Evolutionary conservation across 345 rosid genomes (phyloP).

Genomic region (Gossypium australe): DNA sequence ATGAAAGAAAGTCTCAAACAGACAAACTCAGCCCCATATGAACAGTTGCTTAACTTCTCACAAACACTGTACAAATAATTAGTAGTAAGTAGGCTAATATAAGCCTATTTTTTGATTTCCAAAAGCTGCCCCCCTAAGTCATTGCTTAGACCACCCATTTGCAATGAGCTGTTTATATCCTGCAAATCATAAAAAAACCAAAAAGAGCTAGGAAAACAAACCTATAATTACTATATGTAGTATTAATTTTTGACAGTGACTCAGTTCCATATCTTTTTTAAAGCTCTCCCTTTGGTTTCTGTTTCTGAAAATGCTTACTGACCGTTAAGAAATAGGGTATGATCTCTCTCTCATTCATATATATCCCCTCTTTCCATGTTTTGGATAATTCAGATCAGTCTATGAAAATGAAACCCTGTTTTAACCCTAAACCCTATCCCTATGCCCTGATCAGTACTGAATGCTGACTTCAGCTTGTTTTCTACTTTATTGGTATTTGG

Average conservation of each 20-base stretch:
- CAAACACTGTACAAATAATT: not conserved
- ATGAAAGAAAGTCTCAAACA: conserved; percentile 35
- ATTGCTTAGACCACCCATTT: conserved; percentile 1
- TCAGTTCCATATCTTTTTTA: conserved; percentile 15
- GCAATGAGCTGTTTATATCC: conserved; percentile 19
- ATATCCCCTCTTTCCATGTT: not conserved
- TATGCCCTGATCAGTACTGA: not conserved
- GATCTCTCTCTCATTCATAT: not conserved
- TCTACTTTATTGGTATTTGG: not conserved
- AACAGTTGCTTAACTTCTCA: conserved; percentile 25
- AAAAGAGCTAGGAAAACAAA: not conserved
- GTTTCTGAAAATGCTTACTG: conserved; percentile 9
- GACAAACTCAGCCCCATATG: conserved; percentile 16
- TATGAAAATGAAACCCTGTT: not conserved
- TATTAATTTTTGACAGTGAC: conserved; percentile 18
- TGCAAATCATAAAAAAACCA: conserved; percentile 14
- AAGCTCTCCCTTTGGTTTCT: conserved; percentile 9
- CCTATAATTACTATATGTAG: conserved; percentile 26
- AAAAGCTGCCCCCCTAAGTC: not conserved
- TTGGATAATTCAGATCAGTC: conserved; percentile 18
- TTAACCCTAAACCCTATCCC: not conserved
- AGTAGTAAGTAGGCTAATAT: not conserved
- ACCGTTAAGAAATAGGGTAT: conserved; percentile 16
- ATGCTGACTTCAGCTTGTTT: conserved; percentile 30
- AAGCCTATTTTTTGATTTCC: not conserved